Evolutionary conservation across 306 rosid genomes (phyloP).

Genomic region (Hippophae tibetana): DNA sequence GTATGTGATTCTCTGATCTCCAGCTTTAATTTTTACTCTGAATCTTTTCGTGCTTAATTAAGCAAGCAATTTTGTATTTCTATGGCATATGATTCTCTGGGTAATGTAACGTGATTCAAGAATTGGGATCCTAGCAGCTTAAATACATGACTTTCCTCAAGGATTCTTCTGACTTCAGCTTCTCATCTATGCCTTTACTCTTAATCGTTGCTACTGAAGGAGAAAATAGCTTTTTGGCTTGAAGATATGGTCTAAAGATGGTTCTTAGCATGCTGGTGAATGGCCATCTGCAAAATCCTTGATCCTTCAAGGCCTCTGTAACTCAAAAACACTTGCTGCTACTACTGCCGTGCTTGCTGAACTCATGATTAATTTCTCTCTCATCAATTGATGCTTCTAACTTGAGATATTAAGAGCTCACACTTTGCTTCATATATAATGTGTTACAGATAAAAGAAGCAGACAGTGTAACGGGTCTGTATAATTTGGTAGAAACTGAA

Average conservation of each 20-base stretch:
- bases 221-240: conserved; percentile 20
- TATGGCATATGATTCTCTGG: no score
- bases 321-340: conserved; percentile 22
- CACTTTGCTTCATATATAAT: no score
- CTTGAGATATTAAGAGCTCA: no score
- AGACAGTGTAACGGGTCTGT: no score
- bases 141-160: conserved; percentile 30
- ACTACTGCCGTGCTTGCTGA: neutral
- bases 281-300: conserved; percentile 32
- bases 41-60: no score
- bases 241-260: conserved; percentile 15
- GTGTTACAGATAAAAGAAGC: no score
- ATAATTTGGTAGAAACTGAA: no score
- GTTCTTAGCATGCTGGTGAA: conserved; percentile 20
- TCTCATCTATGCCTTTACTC: neutral
- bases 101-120: neutral
- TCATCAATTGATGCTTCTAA: no score
- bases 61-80: no score
- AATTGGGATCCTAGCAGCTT: conserved; percentile 36
- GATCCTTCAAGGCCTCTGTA: conserved; percentile 32
- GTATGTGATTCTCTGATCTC: no score
- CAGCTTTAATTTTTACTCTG: no score
- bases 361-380: neutral
- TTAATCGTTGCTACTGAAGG: conserved; percentile 10
- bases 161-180: conserved; percentile 24